Evolutionary conservation across 2,329 filamentous ascomycete genomes (phyloP).

Genomic region (Neobulgaria alba): DNA sequence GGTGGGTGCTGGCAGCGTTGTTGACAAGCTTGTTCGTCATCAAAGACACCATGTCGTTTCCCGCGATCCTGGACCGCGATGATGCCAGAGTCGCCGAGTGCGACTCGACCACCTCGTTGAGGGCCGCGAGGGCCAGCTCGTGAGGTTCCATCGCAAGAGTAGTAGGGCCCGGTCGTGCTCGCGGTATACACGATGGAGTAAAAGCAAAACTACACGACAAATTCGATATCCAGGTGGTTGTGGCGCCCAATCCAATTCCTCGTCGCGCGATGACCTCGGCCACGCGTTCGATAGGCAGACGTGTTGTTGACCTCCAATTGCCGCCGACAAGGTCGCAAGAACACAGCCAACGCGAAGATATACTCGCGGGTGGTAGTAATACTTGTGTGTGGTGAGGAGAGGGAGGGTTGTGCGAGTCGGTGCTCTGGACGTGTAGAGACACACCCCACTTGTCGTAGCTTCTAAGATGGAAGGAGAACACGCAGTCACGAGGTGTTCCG

Average conservation of each 20-base stretch:
- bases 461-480: too few species aligned
- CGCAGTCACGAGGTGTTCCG: slow-evolving; percentile 1
- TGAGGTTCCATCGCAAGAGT: slow-evolving; percentile 25
- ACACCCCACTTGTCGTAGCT: slow-evolving; percentile 4
- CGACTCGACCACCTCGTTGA: slow-evolving; percentile 12
- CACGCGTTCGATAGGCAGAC: slow-evolving; percentile 15
- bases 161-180: too few species aligned
- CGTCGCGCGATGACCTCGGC: slow-evolving; percentile 9
- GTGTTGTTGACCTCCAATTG: slow-evolving; percentile 6
- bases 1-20: slow-evolving; percentile 10
- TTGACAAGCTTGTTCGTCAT: slow-evolving; percentile 18
- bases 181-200: not conserved
- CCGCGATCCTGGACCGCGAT: slow-evolving; percentile 21
- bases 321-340: slow-evolving; percentile 2
- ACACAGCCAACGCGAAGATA: too few species aligned
- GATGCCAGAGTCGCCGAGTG: slow-evolving; percentile 3
- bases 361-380: too few species aligned
- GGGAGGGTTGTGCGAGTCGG: slow-evolving; percentile 1
- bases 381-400: too few species aligned
- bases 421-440: not conserved
- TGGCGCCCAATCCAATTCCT: not conserved
- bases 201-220: not conserved
- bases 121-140: slow-evolving; percentile 23
- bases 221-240: slow-evolving; percentile 1
- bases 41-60: slow-evolving; percentile 17